phyloP scores from a whole-genome alignment of 352 stramenopile genomes.

The Pythium oligandrum region DNA sequence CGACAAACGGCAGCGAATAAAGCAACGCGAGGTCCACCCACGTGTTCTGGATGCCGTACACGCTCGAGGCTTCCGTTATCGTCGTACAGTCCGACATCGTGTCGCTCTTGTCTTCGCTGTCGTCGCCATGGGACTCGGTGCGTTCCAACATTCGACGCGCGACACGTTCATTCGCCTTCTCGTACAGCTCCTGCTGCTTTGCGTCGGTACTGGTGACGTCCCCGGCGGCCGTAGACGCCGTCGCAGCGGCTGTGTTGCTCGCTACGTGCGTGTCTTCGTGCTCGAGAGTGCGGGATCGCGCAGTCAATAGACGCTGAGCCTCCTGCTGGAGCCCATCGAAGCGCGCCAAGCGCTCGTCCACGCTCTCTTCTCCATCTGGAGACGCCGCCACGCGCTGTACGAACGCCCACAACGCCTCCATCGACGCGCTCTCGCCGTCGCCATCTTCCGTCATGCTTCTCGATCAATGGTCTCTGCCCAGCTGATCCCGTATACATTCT shows the following conservation, averaged over 20 bases:
- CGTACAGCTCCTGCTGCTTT: constrained; percentile 22
- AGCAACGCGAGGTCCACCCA: constrained; percentile 76
- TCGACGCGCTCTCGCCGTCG: background rate
- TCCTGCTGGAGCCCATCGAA: constrained; percentile 11
- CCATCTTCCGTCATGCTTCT: background rate
- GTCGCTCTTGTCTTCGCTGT: constrained; percentile 71
- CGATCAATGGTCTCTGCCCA: too few relatives aligned
- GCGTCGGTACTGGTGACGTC: too few relatives aligned
- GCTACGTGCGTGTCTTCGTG: too few relatives aligned
- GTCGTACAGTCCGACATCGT: constrained; percentile 74
- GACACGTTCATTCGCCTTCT: constrained; percentile 61
- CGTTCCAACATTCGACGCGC: constrained; percentile 46
- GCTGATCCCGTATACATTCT: too few relatives aligned
- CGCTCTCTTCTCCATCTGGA: constrained; percentile 3
- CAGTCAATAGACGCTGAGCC: constrained; percentile 29
- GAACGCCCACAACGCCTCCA: constrained; percentile 45
- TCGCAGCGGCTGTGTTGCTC: too few relatives aligned
- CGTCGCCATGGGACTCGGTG: constrained; percentile 18
- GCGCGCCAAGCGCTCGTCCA: constrained; percentile 20
- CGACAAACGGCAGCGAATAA: constrained; percentile 70
- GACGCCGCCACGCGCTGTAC: constrained; percentile 26
- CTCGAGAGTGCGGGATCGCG: too few relatives aligned
- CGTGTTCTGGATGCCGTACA: constrained; percentile 75
- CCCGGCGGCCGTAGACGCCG: too few relatives aligned
- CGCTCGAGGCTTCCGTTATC: constrained; percentile 60